Evolutionary conservation across 768 basidiomycete genomes (phyloP).

Genomic region (Phlebiopsis gigantea): DNA sequence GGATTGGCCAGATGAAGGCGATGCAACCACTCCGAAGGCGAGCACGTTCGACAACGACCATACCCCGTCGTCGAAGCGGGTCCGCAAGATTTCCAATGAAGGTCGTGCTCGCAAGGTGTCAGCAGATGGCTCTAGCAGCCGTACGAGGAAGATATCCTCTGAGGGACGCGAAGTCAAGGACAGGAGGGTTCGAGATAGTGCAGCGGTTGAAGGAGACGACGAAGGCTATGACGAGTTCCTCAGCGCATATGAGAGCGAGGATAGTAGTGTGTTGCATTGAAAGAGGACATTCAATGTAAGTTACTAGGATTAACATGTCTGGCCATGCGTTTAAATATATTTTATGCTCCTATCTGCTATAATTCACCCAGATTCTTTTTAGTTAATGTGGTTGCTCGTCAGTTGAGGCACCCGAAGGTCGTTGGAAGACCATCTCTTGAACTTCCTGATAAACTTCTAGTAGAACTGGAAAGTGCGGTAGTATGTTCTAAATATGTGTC

Average conservation of each 20-base stretch:
- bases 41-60: constrained; percentile 37
- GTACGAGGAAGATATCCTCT: constrained; percentile 41
- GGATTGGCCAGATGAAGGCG: constrained; percentile 50
- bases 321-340: background rate
- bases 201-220: constrained; percentile 74
- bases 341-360: background rate
- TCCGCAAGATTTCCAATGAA: constrained; percentile 25
- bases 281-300: no score
- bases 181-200: constrained; percentile 43
- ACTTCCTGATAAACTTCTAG: constrained; percentile 56
- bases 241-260: constrained; percentile 81
- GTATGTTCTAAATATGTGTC: constrained; percentile 41
- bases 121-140: constrained; percentile 16
- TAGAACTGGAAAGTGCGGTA: constrained; percentile 61
- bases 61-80: constrained; percentile 22
- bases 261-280: constrained; percentile 29
- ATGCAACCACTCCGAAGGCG: constrained; percentile 55
- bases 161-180: constrained; percentile 25
- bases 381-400: background rate
- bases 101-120: constrained; percentile 26
- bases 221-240: constrained; percentile 70
- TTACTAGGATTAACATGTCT: background rate
- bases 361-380: background rate
- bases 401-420: background rate
- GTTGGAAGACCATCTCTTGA: constrained; percentile 37